Evolutionary conservation across 2,329 filamentous ascomycete genomes (phyloP), one percentile per base, ranked within the genome.

Genomic region (Cylindrodendrum hubeiense): DNA sequence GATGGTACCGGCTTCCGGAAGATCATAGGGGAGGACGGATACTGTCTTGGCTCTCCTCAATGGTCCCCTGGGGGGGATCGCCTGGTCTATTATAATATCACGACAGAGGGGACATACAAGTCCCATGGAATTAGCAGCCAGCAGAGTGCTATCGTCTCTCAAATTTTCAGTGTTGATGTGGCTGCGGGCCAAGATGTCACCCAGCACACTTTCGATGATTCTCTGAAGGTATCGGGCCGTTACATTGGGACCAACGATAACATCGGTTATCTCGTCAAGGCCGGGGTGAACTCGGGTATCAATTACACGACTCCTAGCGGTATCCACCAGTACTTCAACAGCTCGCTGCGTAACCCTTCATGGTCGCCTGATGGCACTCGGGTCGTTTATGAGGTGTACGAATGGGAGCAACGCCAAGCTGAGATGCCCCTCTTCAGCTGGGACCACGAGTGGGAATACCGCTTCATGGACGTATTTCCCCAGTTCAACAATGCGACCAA

Each of bases 141-240:
- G 28, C 50, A 61, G 53, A 41, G 30, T 22, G 3, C 58, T 9
- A 24, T 61, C 21, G 41, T 33, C 4, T 61, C 58, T 1, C 58
- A 61, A 30, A 61, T 61, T 22, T 61, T 61, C 33, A 61, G 58
- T 19, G 58, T 61, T 4, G 51, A 61, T 17, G 58, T 61, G 5
- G 41, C 43, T 7, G 30, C 26, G 17, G 33, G 50, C 33, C n/a
- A 33, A 4, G 58, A 61, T 17, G 51, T 55, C 17, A 39, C 26
- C 5, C 58, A 61, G 34, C 58, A 61, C n/a, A 61, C 58, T 15
- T 61, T 61, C 44, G 59, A 61, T 13, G 22, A 49, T 6, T 55
- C 59, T 7, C 33, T 50, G 2, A 61, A 61, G 43, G 59, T 55
- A 3, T 41, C 58, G 3, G 58, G 58, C 13, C 50, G 55, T n/a